Conservation (phyloP, 305 asterid species). For the Rubia occidens region DNA sequence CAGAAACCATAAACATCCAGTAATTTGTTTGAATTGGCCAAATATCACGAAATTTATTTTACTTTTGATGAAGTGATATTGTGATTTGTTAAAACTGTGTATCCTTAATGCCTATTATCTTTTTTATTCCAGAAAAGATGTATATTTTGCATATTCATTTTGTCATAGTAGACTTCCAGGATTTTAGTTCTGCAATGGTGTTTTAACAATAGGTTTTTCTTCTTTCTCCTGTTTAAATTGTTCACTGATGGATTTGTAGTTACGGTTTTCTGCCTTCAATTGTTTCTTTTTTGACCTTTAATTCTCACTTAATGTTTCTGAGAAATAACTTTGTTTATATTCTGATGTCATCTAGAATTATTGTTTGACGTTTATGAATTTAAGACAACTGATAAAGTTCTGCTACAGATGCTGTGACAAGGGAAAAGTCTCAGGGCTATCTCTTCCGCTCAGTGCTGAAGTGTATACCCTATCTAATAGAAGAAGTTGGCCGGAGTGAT, state of each 20-base stretch:
- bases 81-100: background rate
- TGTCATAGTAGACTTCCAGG: background rate
- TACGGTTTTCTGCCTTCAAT: background rate
- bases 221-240: background rate
- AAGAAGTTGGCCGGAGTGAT: conserved; percentile 97
- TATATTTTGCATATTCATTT: background rate
- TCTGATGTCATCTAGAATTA: background rate
- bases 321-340: background rate
- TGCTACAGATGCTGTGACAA: conserved; percentile 79
- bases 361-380: conserved; percentile 1
- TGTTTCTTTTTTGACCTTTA: background rate
- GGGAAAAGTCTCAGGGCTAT: conserved; percentile 97
- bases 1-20: background rate
- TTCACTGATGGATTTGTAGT: background rate
- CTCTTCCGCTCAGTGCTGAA: conserved; percentile 92
- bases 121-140: background rate
- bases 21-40: background rate
- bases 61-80: background rate
- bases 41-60: background rate
- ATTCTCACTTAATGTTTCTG: background rate
- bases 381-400: conserved; percentile 9
- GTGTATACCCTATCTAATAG: conserved; percentile 98
- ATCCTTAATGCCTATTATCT: background rate
- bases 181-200: background rate
- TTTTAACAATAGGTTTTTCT: background rate